Evolutionary conservation across 1,139 yeast genomes (phyloP), one percentile per base, ranked within the genome.

Genomic region (Zygoascus sp.): DNA sequence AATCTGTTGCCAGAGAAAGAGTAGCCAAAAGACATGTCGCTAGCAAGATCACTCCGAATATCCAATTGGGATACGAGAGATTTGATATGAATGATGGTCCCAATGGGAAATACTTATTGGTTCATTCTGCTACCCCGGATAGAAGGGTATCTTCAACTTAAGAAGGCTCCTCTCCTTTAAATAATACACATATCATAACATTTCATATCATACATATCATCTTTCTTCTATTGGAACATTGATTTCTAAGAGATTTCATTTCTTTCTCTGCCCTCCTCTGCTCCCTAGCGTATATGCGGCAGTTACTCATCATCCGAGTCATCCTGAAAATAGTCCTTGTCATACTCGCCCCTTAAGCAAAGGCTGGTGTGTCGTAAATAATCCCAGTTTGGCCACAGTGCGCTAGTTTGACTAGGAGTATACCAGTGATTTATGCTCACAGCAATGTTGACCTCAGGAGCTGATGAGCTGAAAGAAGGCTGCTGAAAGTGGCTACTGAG

Each of bases 11-110:
- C 5, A 66, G 80, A 37, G 62, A 68, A 5, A 66, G 97, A 49
- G 80, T 88, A 0, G 83, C 88, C 0, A 65, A 67, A 42, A 71
- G 97, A 47, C 97, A 90, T 63, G 56, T 88, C 15, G 67, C 66
- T 10, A 76, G 90, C 5, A 96, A 96, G 0, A 73, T 90, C 17
- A 83, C 77, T 0, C 50, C 61, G 0, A 68, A 70, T 2, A 57
- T 75, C n/a, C 75, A 77, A 47, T 81, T 75, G 44, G 97, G 95
- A 0, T 65, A 67, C 13, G 70, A 66, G 10, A 70, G 90, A 39
- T 90, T 82, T 10, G 81, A 79, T 49, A 66, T 70, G 6, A 89
- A 85, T 61, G 97, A 89, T 62, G 62, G 77, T 41, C 67, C 75
- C 5, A 90, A 90, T 62, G 95, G 90, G 0, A 59, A 65, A 37